These are phyloP conservation scores for Inga leiocalycina DNA, from an alignment of 306 rosid species.

Conservation along the genomic window DNA sequence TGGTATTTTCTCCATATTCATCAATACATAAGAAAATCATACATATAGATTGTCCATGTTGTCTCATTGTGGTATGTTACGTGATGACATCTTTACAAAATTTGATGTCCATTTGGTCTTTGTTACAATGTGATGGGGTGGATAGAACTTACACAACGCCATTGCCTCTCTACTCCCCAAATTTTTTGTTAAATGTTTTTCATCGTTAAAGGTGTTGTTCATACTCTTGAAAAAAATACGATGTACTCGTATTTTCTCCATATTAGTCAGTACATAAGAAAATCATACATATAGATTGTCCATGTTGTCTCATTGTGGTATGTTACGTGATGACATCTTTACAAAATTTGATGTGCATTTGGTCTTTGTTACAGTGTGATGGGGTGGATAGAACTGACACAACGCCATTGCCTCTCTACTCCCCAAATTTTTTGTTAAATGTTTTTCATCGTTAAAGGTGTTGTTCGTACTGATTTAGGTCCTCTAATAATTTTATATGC, in stretches of 20 bases:
- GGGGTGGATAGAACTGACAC: slow-evolving; percentile 17
- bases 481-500: slow-evolving; percentile 42
- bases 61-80: neutral
- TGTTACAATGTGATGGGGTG: neutral
- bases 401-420: neutral
- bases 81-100: slow-evolving; percentile 1
- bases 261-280: slow-evolving; percentile 12
- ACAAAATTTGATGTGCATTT: slow-evolving; percentile 7
- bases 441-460: slow-evolving; percentile 24
- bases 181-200: slow-evolving; percentile 7
- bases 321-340: neutral
- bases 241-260: slow-evolving; percentile 8
- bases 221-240: slow-evolving; percentile 2
- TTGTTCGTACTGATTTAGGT: slow-evolving; percentile 33
- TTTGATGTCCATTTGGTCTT: slow-evolving; percentile 12
- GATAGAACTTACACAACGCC: slow-evolving; percentile 20
- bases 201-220: slow-evolving; percentile 22
- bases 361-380: neutral
- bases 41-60: neutral
- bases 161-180: neutral
- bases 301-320: neutral
- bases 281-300: slow-evolving; percentile 12
- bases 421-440: neutral
- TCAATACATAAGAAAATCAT: slow-evolving; percentile 21
- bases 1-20: slow-evolving; percentile 10